Conservation (phyloP, 202 grass and related monocot genomes). For the Elaeis oleifera region DNA sequence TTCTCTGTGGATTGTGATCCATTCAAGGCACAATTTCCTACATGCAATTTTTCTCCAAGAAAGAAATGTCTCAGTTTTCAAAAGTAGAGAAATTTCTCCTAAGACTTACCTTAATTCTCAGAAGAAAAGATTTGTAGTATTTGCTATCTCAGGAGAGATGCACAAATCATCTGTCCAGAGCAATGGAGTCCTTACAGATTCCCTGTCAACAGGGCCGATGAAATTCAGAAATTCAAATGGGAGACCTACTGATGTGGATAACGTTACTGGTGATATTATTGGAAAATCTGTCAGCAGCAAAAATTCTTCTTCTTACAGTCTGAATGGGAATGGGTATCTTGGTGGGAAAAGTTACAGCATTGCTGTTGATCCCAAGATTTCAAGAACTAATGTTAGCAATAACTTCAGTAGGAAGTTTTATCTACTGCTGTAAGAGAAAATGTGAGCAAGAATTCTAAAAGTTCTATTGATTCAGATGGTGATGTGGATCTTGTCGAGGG, state of each 20-base stretch:
- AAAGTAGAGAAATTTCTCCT: conserved; percentile 67
- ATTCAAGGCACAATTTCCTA: conserved; percentile 74
- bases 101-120: conserved; percentile 52
- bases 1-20: conserved; percentile 48
- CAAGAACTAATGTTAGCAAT: conserved; percentile 16
- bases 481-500: conserved; percentile 44
- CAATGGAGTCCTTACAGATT: conserved; percentile 27
- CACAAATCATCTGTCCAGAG: conserved; percentile 24
- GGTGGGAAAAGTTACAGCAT: conserved; percentile 3
- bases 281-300: conserved; percentile 42
- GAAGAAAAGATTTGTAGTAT: conserved; percentile 32
- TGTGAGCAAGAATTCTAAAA: conserved; percentile 31
- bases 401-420: conserved; percentile 29
- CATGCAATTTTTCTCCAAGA: conserved; percentile 79
- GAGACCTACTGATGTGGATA: conserved; percentile 34
- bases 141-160: conserved; percentile 33
- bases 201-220: conserved; percentile 29
- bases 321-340: conserved; percentile 18
- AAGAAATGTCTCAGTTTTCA: conserved; percentile 81
- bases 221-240: conserved; percentile 38
- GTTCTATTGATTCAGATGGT: conserved; percentile 20
- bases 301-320: conserved; percentile 33
- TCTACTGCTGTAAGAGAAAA: conserved; percentile 31
- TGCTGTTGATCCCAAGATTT: conserved; percentile 38
- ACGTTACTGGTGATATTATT: conserved; percentile 39